Conservation (phyloP, 1,139 yeast species). For the Candida labiduridarum region DNA sequence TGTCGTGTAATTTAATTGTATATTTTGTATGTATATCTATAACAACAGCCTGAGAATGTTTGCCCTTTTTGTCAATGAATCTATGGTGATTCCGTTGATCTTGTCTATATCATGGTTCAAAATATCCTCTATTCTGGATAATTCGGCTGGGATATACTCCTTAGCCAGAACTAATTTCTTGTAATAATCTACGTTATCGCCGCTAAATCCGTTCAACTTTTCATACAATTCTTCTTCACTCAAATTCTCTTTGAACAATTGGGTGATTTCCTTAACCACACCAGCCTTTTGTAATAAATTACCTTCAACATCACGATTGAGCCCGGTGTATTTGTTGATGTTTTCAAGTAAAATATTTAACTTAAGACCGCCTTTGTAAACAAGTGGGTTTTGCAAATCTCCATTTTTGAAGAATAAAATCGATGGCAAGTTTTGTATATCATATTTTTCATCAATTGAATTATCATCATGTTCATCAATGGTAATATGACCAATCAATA, state of each 20-base stretch:
- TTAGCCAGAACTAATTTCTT: slow-evolving; percentile 51
- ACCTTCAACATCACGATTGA: slow-evolving; percentile 57
- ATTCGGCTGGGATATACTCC: slow-evolving; percentile 40
- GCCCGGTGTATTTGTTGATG: slow-evolving; percentile 54
- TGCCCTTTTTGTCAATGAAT: slow-evolving; percentile 48
- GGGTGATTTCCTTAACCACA: slow-evolving; percentile 36
- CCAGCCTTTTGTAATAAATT: slow-evolving; percentile 57
- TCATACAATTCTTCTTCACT: slow-evolving; percentile 16
- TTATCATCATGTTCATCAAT: slow-evolving; percentile 42
- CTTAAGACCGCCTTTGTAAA: slow-evolving; percentile 38
- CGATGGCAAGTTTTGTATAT: slow-evolving; percentile 54
- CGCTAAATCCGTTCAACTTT: slow-evolving; percentile 16
- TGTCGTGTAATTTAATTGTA: background rate
- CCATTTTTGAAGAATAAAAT: slow-evolving; percentile 50
- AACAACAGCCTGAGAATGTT: slow-evolving; percentile 48
- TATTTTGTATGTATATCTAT: slow-evolving; percentile 3
- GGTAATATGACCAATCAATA: slow-evolving; percentile 19
- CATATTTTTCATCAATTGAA: slow-evolving; percentile 40
- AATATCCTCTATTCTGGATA: slow-evolving; percentile 50
- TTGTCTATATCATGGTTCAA: slow-evolving; percentile 39
- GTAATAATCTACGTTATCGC: slow-evolving; percentile 39
- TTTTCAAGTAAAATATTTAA: slow-evolving; percentile 47
- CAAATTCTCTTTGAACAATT: slow-evolving; percentile 10
- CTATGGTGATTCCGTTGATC: slow-evolving; percentile 37
- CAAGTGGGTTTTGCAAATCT: slow-evolving; percentile 42